Percentiles rank a stretch among this genome's conserved stretches.
These are phyloP conservation scores for Pseudogymnoascus sp. DNA, from an alignment of 2,329 filamentous ascomycete genomes.

Conservation along the genomic window DNA sequence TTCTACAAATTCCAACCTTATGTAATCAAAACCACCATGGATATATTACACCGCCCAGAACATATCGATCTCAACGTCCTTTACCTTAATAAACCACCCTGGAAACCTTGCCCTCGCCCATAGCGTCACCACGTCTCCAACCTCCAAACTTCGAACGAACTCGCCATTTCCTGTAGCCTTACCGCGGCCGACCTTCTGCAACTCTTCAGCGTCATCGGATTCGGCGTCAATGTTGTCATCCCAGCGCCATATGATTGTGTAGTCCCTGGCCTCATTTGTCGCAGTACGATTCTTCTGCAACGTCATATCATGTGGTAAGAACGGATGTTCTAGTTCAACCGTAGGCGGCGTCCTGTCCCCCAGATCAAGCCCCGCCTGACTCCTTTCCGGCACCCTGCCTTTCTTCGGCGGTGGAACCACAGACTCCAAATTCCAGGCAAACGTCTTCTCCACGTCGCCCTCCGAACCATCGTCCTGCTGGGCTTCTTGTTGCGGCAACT, in stretches of 20 bases:
- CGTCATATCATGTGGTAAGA: conserved; percentile 28
- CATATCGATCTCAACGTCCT: conserved; percentile 43
- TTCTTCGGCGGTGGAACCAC: not conserved
- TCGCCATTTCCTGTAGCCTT: conserved; percentile 41
- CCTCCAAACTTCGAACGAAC: conserved; percentile 45
- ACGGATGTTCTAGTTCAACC: conserved; percentile 29
- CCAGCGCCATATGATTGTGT: conserved; percentile 46
- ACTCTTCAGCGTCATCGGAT: conserved; percentile 30
- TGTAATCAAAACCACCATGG: not conserved
- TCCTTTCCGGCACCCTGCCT: not conserved
- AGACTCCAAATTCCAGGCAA: not conserved
- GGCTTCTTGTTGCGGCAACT: not conserved
- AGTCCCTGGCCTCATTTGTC: conserved; percentile 33
- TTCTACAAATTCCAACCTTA: not conserved
- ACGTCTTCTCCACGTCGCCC: not conserved
- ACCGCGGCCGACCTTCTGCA: conserved; percentile 39
- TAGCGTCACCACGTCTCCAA: conserved; percentile 54
- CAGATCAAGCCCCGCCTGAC: not conserved
- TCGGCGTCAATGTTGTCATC: conserved; percentile 39
- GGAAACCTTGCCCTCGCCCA: conserved; percentile 52
- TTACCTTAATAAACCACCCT: conserved; percentile 44
- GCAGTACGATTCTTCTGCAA: conserved; percentile 38
- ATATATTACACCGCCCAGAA: conserved; percentile 44
- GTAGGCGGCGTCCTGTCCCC: not conserved
- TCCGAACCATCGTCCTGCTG: not conserved